phyloP scores from a whole-genome alignment of 2,329 filamentous ascomycete genomes.

The Triangularia verruculosa region DNA sequence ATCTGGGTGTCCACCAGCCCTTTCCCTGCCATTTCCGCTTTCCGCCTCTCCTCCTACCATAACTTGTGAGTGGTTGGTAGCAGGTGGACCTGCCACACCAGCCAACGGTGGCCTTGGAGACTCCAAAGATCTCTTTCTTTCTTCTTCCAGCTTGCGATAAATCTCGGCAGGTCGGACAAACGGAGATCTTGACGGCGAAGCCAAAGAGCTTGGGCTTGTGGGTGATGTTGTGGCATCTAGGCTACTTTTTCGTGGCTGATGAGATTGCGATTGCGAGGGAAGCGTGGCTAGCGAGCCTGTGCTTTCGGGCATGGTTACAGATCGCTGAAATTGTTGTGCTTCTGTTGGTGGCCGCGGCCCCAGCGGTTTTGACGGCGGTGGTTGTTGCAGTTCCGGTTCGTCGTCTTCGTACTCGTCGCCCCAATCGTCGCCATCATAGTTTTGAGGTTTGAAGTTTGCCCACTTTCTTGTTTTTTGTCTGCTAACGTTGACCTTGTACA shows the following conservation, averaged over 20 bases:
- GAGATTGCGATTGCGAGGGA: constrained; percentile 5
- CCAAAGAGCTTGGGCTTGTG: background rate
- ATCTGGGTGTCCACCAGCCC: constrained; percentile 30
- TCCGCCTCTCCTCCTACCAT: background rate
- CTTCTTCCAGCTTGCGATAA: constrained; percentile 69
- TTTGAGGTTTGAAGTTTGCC: constrained; percentile 82
- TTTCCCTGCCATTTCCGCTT: constrained; percentile 35
- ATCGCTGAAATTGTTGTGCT: background rate
- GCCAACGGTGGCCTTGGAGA: constrained; percentile 57
- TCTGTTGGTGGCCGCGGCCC: constrained; percentile 22
- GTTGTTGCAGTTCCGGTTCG: constrained; percentile 32
- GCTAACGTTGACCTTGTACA: constrained; percentile 82
- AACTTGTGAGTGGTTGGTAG: background rate
- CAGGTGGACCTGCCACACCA: constrained; percentile 35
- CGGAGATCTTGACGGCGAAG: constrained; percentile 44
- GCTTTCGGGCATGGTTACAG: background rate
- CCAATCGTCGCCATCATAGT: constrained; percentile 94
- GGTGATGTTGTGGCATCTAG: constrained; percentile 13
- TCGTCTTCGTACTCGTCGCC: constrained; percentile 68
- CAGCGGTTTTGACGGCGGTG: constrained; percentile 20
- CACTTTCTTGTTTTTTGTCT: constrained; percentile 91
- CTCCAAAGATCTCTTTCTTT: constrained; percentile 57
- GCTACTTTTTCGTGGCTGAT: background rate
- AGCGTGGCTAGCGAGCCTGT: constrained; percentile 1
- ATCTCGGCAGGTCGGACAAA: constrained; percentile 75